Percentiles rank a stretch among this genome's conserved stretches.
Evolutionary conservation across 371 early-diverging fungal genomes (phyloP).

Genomic region (Apophysomyces trapeziformis): DNA sequence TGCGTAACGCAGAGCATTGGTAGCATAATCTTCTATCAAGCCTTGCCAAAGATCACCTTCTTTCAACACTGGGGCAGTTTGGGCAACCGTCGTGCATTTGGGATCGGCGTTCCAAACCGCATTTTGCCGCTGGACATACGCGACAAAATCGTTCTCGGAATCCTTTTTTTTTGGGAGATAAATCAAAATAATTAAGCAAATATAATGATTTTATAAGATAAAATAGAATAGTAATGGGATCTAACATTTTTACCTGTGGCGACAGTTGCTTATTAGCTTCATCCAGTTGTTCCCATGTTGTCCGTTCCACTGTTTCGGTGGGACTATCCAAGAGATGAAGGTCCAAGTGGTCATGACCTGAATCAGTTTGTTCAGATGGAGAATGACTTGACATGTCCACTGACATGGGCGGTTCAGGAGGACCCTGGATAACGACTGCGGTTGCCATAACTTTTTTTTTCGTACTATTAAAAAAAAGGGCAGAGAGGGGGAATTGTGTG

Average conservation of each 20-base stretch:
- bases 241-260: neutral
- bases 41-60: constrained; percentile 6
- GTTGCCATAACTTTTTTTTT: neutral
- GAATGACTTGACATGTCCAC: constrained; percentile 8
- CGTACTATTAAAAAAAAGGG: neutral
- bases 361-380: constrained; percentile 8
- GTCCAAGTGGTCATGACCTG: neutral
- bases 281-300: constrained; percentile 5
- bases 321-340: neutral
- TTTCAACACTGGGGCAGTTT: constrained; percentile 2
- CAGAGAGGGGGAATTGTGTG: too few relatives aligned
- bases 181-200: neutral
- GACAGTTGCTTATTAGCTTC: constrained; percentile 1
- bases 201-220: neutral
- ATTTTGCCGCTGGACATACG: constrained; percentile 10
- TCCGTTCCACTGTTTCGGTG: neutral
- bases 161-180: neutral
- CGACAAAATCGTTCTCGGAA: constrained; percentile 5
- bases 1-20: neutral
- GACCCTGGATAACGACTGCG: constrained; percentile 5
- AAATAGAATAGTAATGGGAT: too few relatives aligned
- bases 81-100: constrained; percentile 6
- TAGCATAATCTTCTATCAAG: constrained; percentile 8
- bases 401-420: neutral
- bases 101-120: constrained; percentile 17